Percentiles rank a stretch among this genome's conserved stretches.
These are phyloP conservation scores for Fusarium caatingaense DNA, from an alignment of 2,329 filamentous ascomycete genomes.

Conservation along the genomic window DNA sequence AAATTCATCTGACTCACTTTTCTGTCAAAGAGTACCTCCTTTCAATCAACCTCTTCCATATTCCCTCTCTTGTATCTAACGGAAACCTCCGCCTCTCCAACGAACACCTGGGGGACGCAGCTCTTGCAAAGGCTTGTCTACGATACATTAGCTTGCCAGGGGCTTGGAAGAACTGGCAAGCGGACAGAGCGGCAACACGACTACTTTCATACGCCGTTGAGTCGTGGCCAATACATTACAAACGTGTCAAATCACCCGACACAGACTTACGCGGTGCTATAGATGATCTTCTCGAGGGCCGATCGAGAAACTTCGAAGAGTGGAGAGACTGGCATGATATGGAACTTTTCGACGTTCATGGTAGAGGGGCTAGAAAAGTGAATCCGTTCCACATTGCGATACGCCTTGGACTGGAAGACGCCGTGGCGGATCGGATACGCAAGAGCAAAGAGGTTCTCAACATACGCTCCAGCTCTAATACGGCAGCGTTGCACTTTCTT, in stretches of 20 bases:
- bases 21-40: slow-evolving; percentile 8
- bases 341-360: not conserved
- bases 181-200: fast-evolving
- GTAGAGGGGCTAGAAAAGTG: not conserved
- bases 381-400: not conserved
- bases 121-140: not conserved
- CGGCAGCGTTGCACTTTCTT: not conserved
- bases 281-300: not conserved
- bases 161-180: fast-evolving
- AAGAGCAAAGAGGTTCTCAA: not conserved
- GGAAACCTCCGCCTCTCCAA: fast-evolving
- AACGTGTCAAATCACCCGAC: not conserved
- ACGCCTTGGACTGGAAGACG: not conserved
- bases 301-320: not conserved
- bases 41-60: not conserved
- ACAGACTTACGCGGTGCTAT: not conserved
- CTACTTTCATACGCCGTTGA: fast-evolving
- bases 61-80: fast-evolving
- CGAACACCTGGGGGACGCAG: fast-evolving
- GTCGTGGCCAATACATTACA: fast-evolving
- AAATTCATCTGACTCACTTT: slow-evolving; percentile 1
- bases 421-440: not conserved
- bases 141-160: fast-evolving
- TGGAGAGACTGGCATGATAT: not conserved
- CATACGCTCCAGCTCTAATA: not conserved